Evolutionary conservation across 1,284 basidiomycete genomes (phyloP), one percentile per base, ranked within the genome.

Genomic region (Malassezia obtusa): DNA sequence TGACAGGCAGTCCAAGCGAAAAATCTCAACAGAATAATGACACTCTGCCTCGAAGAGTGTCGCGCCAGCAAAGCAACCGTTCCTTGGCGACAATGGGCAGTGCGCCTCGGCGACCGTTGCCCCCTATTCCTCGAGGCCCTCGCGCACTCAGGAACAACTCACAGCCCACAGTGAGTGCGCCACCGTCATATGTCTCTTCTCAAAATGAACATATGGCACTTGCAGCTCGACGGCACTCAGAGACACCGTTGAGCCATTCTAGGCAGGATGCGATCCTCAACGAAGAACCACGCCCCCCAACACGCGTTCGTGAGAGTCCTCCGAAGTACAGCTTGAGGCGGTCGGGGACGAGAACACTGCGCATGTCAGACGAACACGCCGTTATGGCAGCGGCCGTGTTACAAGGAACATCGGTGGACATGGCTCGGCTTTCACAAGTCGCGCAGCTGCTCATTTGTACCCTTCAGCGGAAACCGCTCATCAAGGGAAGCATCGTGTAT

Each of bases 361-460:
- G 38, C 17, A 24, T 40, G 26, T 40, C 38, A 8, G 38, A 40
- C 15, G 38, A 15, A 40, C 38, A 40, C 15, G 21, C 22, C 12
- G 38, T 24, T 4, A 21, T 21, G 11, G 38, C 38, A 3, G 43
- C 43, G 17, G 32, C 26, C 2, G 21, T 45, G 17, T 11, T 45
- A 12, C 43, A 24, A 11, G 43, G 30, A 10, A 45, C 43, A 17
- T 17, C 31, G 10, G 84, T 92, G 72, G 89, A 94, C 72, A 84
- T 88, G 38, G 82, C 86, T 1, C 77, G 94, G 28, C 78, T 96
- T 39, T 89, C 86, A 28, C 85, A 95, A 72, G 79, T 92, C 28
- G 89, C 89, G 4, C 83, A 91, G 7, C 84, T 87, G 65, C 76
- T 96, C 48, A 80, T 84, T 39, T 89, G 94, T 75, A 84, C 85